Evolutionary conservation across 2,329 filamentous ascomycete genomes (phyloP).

Genomic region (Scedosporium apiospermum): DNA sequence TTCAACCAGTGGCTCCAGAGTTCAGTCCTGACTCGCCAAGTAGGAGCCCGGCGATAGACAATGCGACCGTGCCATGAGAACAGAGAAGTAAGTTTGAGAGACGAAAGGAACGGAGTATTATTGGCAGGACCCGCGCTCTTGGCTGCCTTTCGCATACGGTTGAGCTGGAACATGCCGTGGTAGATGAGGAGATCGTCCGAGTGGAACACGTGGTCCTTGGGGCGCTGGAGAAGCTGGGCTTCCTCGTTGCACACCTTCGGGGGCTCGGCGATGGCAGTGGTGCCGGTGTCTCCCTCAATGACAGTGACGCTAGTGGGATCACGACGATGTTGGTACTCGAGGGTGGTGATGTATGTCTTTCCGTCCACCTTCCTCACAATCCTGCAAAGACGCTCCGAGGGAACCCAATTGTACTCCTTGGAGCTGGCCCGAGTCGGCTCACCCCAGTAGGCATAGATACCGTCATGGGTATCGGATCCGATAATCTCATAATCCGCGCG

Average conservation of each 20-base stretch:
- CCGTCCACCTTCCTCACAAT: slow-evolving; percentile 18
- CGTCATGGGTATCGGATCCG: slow-evolving; percentile 13
- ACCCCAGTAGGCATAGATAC: slow-evolving; percentile 26
- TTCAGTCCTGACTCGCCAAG: slow-evolving; percentile 35
- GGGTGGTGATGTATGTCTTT: slow-evolving; percentile 19
- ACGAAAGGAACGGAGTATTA: not conserved
- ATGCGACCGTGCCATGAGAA: slow-evolving; percentile 16
- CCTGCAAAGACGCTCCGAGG: slow-evolving; percentile 23
- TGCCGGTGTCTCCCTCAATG: slow-evolving; percentile 14
- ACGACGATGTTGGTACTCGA: slow-evolving; percentile 25
- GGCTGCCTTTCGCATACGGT: slow-evolving; percentile 15
- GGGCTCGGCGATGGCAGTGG: slow-evolving; percentile 14
- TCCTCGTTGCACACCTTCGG: slow-evolving; percentile 20
- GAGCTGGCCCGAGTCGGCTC: slow-evolving; percentile 12
- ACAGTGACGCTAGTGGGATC: slow-evolving; percentile 24
- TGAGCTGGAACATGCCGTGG: slow-evolving; percentile 18
- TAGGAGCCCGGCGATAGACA: slow-evolving; percentile 27
- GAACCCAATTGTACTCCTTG: slow-evolving; percentile 21
- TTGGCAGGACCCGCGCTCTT: slow-evolving; percentile 6
- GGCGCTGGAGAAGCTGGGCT: slow-evolving; percentile 17
- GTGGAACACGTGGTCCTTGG: slow-evolving; percentile 20
- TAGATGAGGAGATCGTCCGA: slow-evolving; percentile 25
- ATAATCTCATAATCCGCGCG: slow-evolving; percentile 19
- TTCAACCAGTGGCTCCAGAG: slow-evolving; percentile 42
- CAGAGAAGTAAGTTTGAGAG: slow-evolving; percentile 11